Evolutionary conservation across 2,329 filamentous ascomycete species (phyloP), one percentile per base, ranked within the genome.

Genomic region (Penicillium capsulatum): DNA sequence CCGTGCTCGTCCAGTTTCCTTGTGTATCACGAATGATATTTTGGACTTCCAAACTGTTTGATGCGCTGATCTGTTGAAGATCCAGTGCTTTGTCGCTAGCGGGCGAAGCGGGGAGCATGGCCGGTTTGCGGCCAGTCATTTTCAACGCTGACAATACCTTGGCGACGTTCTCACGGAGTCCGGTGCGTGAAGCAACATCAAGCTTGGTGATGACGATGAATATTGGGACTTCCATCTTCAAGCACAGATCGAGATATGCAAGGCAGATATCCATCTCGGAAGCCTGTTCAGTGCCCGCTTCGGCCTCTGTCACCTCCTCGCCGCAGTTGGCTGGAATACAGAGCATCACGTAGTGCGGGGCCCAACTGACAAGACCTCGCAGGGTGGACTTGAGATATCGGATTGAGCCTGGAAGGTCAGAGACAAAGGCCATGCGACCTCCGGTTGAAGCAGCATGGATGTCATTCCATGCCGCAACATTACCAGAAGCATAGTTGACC

Each of bases 381-480:
- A 97, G 73, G 2, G 88, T 91, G 4, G 91, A 97, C 40, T 92
- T 82, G 33, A 89, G 79, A 64, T 92, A 98, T 31, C 89, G 81
- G 26, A 90, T 84, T 49, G 94, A 86, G 0, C 92, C 92, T 11
- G 91, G 91, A 31, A 91, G 94, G 64, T 98, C 92, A 1, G 89
- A 87, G 5, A 97, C 72, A 51, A 96, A 90, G 4, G 92, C 87
- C 3, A 98, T 68, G 14, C 90, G 81, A 11, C 59, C 62, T 2
- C 83, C 86, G 42, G 83, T 79, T 1, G 87, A 80, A 34, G 81
- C 78, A 26, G 86, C 83, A 61, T 98, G 92, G 36, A 97, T 92
- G 60, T 96, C 91, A 37, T 86, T 82, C 92, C 92, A 98, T 0
- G 89, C 90, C 42, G 88, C 86, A 32, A 96, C 83, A 58, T 95